These are phyloP conservation scores for Heterobasidion occidentale DNA, from an alignment of 1,284 basidiomycete species.

Conservation along the genomic window DNA sequence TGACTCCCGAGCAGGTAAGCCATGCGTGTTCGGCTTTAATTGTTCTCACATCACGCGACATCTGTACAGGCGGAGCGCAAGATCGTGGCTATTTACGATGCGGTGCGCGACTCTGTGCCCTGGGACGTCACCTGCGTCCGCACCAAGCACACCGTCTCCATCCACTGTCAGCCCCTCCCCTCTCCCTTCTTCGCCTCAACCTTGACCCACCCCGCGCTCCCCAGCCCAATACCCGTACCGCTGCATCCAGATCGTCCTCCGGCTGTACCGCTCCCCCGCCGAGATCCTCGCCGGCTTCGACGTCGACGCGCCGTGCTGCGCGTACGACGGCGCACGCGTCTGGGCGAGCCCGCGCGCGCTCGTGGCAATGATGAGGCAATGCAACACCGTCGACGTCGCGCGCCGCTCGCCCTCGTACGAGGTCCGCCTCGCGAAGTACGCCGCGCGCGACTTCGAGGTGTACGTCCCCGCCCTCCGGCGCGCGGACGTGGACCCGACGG, in stretches of 20 bases:
- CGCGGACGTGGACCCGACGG: conserved; percentile 47
- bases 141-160: conserved; percentile 54
- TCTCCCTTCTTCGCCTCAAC: neutral
- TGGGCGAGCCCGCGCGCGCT: conserved; percentile 50
- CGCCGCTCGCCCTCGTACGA: conserved; percentile 58
- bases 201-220: conserved; percentile 23
- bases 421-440: conserved; percentile 49
- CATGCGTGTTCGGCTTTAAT: neutral
- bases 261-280: conserved; percentile 30
- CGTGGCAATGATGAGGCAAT: conserved; percentile 50
- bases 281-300: conserved; percentile 59
- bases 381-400: conserved; percentile 51
- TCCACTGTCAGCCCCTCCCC: conserved; percentile 29
- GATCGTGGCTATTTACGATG: conserved; percentile 48
- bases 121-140: conserved; percentile 60
- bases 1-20: neutral
- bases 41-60: neutral
- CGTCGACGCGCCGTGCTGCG: conserved; percentile 50
- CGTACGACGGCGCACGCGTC: conserved; percentile 47
- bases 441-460: conserved; percentile 44
- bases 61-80: conserved; percentile 42
- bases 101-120: conserved; percentile 51
- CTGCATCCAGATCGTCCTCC: conserved; percentile 35
- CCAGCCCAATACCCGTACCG: conserved; percentile 55
- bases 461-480: conserved; percentile 43